phyloP scores from a whole-genome alignment of 441 rosid species.

The Omphalea diandra region DNA sequence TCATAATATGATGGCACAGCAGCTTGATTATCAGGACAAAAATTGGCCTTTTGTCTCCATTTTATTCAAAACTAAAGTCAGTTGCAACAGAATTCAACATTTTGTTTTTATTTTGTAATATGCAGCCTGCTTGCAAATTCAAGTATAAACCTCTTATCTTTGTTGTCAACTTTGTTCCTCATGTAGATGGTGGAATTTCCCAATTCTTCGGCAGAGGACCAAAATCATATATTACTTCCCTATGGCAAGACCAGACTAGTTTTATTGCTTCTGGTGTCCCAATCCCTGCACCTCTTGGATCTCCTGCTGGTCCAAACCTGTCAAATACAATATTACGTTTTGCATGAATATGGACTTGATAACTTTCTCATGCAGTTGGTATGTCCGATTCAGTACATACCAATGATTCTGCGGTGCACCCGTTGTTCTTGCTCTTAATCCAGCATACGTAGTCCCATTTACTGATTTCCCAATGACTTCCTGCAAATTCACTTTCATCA shows the following conservation, averaged over 20 bases:
- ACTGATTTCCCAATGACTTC: slow-evolving; percentile 87
- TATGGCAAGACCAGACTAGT: slow-evolving; percentile 98
- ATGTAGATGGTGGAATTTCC: slow-evolving; percentile 85
- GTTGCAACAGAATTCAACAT: not conserved
- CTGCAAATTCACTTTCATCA: slow-evolving; percentile 37
- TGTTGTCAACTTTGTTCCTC: slow-evolving; percentile 14
- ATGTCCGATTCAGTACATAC: slow-evolving; percentile 32
- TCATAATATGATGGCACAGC: not conserved
- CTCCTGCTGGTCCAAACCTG: slow-evolving; percentile 99
- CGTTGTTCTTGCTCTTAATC: slow-evolving; percentile 91
- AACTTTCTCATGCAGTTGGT: not conserved
- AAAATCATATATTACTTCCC: slow-evolving; percentile 82
- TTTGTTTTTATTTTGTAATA: not conserved
- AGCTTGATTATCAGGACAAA: not conserved
- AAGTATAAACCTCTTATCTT: not conserved
- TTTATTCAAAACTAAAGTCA: slow-evolving; percentile 6
- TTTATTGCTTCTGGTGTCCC: slow-evolving; percentile 98
- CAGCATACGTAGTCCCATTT: slow-evolving; percentile 96
- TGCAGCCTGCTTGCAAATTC: not conserved
- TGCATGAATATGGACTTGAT: not conserved
- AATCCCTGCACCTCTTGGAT: slow-evolving; percentile 98
- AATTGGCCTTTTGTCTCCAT: not conserved
- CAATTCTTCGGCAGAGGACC: slow-evolving; percentile 81
- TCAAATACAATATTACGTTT: not conserved
- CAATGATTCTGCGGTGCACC: slow-evolving; percentile 99